Conservation (phyloP, 164 flowering plant genomes). For the Brasenia schreberi region DNA sequence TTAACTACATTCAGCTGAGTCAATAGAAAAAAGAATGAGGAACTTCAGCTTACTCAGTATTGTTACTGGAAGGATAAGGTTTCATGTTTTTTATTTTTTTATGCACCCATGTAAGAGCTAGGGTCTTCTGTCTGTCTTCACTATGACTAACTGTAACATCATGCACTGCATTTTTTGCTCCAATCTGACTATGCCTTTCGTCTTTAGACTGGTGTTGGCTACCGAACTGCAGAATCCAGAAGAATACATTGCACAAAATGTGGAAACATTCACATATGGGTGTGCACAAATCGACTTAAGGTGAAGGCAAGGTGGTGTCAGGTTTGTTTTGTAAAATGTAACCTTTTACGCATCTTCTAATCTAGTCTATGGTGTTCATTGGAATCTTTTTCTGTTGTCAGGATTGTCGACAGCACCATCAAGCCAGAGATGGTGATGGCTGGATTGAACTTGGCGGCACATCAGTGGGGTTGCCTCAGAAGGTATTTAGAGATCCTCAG, state of each 20-base stretch:
- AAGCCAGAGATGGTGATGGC: slow-evolving; percentile 98
- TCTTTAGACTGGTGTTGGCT: slow-evolving; percentile 50
- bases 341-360: neutral
- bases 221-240: slow-evolving; percentile 81
- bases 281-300: slow-evolving; percentile 84
- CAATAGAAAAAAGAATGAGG: too few species aligned
- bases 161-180: neutral
- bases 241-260: slow-evolving; percentile 96
- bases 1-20: too few species aligned
- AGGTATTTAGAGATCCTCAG: slow-evolving; percentile 29
- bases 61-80: neutral
- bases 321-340: slow-evolving; percentile 25
- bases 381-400: slow-evolving; percentile 9
- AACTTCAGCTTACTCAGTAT: neutral
- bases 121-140: too few species aligned
- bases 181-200: neutral
- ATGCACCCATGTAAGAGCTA: too few species aligned
- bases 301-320: slow-evolving; percentile 99
- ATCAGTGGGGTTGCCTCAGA: slow-evolving; percentile 38
- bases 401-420: slow-evolving; percentile 95
- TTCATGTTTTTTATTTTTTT: too few species aligned
- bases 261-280: slow-evolving; percentile 91
- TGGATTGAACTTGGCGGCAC: slow-evolving; percentile 93
- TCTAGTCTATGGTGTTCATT: neutral
- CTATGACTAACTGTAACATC: neutral